Percentiles rank a stretch among this genome's conserved stretches.
These are phyloP conservation scores for Opeltia flavorubescens DNA, from an alignment of 495 filamentous ascomycete species.

Conservation along the genomic window DNA sequence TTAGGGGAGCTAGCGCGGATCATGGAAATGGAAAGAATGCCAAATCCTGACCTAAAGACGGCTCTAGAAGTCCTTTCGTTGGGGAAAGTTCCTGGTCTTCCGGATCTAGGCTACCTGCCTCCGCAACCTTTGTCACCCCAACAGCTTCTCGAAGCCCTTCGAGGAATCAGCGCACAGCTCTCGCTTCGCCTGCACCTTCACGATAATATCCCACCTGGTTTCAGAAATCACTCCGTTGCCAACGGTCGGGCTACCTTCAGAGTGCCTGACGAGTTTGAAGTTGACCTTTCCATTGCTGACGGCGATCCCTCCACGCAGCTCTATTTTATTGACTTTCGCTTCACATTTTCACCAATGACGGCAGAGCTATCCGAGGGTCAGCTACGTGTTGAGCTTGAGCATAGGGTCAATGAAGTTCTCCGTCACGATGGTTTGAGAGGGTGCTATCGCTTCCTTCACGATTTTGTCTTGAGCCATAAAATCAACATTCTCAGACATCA, in stretches of 20 bases:
- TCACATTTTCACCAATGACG: slow-evolving; percentile 57
- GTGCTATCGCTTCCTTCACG: slow-evolving; percentile 74
- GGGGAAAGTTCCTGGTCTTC: slow-evolving; percentile 59
- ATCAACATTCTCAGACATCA: slow-evolving; percentile 66
- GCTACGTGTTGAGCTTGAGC: slow-evolving; percentile 50
- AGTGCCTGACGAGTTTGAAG: slow-evolving; percentile 74
- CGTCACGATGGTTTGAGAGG: slow-evolving; percentile 50
- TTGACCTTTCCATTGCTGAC: slow-evolving; percentile 76
- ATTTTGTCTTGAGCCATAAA: slow-evolving; percentile 76
- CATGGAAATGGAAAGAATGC: slow-evolving; percentile 49
- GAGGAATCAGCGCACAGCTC: slow-evolving; percentile 70
- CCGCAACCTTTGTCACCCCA: slow-evolving; percentile 51
- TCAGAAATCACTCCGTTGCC: slow-evolving; percentile 58
- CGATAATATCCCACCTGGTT: slow-evolving; percentile 55
- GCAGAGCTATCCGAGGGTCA: slow-evolving; percentile 41
- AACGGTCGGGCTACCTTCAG: slow-evolving; percentile 77
- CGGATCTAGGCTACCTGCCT: slow-evolving; percentile 70
- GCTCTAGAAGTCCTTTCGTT: slow-evolving; percentile 71
- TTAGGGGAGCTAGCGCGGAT: slow-evolving; percentile 57
- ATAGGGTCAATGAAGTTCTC: slow-evolving; percentile 53
- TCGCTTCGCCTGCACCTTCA: slow-evolving; percentile 66
- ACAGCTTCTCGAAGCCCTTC: slow-evolving; percentile 51
- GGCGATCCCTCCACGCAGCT: slow-evolving; percentile 70
- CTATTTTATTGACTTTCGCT: slow-evolving; percentile 84
- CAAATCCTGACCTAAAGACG: slow-evolving; percentile 80